A percentile compares a stretch with the other conserved stretches of the same genome.
Evolutionary conservation across 257 asterid species (phyloP).

Genomic region (Lavandula angustifolia): DNA sequence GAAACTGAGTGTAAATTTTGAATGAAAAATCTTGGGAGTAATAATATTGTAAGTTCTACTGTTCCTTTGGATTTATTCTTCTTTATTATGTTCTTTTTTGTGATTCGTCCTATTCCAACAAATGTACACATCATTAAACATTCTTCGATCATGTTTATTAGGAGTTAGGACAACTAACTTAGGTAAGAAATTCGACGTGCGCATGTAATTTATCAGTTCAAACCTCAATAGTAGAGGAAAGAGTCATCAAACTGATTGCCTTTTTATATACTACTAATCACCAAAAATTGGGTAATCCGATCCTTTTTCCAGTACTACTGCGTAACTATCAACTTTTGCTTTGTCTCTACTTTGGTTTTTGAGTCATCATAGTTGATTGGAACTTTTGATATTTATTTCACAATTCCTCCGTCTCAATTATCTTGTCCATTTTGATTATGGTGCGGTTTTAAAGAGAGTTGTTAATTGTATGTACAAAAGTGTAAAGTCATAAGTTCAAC

Average conservation of each 20-base stretch:
- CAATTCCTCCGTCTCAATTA: not conserved
- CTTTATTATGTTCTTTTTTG: too few relatives aligned
- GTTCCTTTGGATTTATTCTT: too few relatives aligned
- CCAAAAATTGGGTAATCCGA: slow-evolving; percentile 23
- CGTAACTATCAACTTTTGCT: slow-evolving; percentile 15
- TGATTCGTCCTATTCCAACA: too few relatives aligned
- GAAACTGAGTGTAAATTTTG: too few relatives aligned
- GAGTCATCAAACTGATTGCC: slow-evolving; percentile 17
- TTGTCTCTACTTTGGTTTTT: slow-evolving; percentile 8
- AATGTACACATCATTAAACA: too few relatives aligned
- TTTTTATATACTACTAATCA: slow-evolving; percentile 6
- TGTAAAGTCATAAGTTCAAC: too few relatives aligned
- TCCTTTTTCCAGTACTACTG: not conserved
- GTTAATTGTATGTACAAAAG: not conserved
- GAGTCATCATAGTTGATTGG: not conserved
- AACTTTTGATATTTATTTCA: not conserved
- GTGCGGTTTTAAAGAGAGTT: not conserved
- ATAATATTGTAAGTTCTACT: too few relatives aligned
- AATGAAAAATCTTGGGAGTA: too few relatives aligned
- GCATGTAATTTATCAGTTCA: slow-evolving; percentile 2
- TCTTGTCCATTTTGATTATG: too few relatives aligned
- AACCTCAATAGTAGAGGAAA: slow-evolving; percentile 34
- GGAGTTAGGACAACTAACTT: not conserved
- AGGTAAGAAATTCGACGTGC: slow-evolving; percentile 3
- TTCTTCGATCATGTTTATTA: not conserved